A percentile compares a stretch with the other conserved stretches of the same genome.
These are phyloP conservation scores for Naganishia albida DNA, from an alignment of 1,284 basidiomycete genomes.

Conservation along the genomic window DNA sequence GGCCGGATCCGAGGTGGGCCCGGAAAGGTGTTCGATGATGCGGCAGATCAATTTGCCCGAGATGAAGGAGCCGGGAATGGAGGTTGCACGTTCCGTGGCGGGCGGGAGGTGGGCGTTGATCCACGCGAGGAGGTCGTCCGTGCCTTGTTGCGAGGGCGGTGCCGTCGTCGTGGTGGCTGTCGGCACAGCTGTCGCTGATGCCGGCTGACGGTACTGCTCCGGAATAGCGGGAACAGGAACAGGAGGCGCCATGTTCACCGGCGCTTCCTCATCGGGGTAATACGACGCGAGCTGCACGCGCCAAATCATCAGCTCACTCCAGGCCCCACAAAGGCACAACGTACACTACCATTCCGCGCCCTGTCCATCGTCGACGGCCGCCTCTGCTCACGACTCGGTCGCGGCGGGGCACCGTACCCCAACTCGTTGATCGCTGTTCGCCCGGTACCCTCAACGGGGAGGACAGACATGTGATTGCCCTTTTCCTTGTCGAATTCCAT, in stretches of 20 bases:
- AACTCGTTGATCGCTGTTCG: slow-evolving; percentile 16
- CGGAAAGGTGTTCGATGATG: slow-evolving; percentile 51
- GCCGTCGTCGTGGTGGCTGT: no score
- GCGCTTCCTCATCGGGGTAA: slow-evolving; percentile 13
- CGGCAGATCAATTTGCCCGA: slow-evolving; percentile 54
- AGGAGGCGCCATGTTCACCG: slow-evolving; percentile 10
- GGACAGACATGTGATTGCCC: slow-evolving; percentile 21
- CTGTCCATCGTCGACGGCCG: slow-evolving; percentile 37
- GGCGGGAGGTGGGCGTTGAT: slow-evolving; percentile 76
- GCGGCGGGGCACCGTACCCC: slow-evolving; percentile 37
- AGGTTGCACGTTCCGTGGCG: slow-evolving; percentile 62
- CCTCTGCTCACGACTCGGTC: slow-evolving; percentile 50
- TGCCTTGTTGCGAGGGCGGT: slow-evolving; percentile 45
- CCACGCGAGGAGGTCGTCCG: slow-evolving; percentile 72
- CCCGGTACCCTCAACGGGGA: slow-evolving; percentile 5
- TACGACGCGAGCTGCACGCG: slow-evolving; percentile 12
- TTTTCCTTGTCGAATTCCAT: slow-evolving; percentile 57
- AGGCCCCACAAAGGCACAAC: neutral
- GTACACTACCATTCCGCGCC: slow-evolving; percentile 24
- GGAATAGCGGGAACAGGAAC: slow-evolving; percentile 37
- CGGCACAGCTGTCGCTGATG: neutral
- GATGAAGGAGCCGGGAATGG: slow-evolving; percentile 55
- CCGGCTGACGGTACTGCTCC: neutral
- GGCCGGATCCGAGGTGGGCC: slow-evolving; percentile 44
- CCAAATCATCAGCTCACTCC: neutral